phyloP scores from a whole-genome alignment of 2,329 filamentous ascomycete genomes.

The Xylariomycetidae sp. region DNA sequence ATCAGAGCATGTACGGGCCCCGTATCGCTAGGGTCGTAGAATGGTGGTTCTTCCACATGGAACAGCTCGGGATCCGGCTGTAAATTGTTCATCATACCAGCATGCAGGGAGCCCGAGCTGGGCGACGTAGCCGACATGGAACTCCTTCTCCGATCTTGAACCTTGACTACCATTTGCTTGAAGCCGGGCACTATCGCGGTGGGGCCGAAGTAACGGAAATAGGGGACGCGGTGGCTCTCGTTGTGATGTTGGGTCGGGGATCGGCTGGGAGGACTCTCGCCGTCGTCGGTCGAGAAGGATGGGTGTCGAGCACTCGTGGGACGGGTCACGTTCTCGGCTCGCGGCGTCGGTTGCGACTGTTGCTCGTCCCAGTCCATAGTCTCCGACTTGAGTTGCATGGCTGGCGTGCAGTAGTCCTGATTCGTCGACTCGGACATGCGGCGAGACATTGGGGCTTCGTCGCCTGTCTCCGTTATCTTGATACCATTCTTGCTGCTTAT shows the following conservation, averaged over 20 bases:
- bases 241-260: constrained; percentile 46
- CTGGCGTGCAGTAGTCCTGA: constrained; percentile 16
- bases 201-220: constrained; percentile 86
- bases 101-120: constrained; percentile 30
- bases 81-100: constrained; percentile 35
- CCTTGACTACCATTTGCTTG: constrained; percentile 85
- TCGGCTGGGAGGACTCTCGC: constrained; percentile 32
- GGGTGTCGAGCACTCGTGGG: constrained; percentile 26
- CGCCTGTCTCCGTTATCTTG: constrained; percentile 20
- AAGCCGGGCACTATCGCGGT: constrained; percentile 89
- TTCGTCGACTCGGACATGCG: constrained; percentile 19
- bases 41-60: constrained; percentile 54
- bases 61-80: constrained; percentile 38
- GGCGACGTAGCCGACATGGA: constrained; percentile 54
- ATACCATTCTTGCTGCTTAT: constrained; percentile 18
- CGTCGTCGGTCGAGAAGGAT: constrained; percentile 37
- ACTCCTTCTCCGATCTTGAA: constrained; percentile 61
- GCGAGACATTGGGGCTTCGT: constrained; percentile 16
- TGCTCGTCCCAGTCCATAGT: constrained; percentile 26
- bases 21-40: constrained; percentile 70
- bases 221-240: constrained; percentile 66
- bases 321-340: constrained; percentile 15
- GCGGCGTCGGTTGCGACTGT: constrained; percentile 20
- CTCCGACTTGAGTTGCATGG: constrained; percentile 25
- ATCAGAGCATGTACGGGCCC: constrained; percentile 71